Conservation (phyloP, 2,329 filamentous ascomycete species). For the Magnaporthiopsis rhizophila region DNA sequence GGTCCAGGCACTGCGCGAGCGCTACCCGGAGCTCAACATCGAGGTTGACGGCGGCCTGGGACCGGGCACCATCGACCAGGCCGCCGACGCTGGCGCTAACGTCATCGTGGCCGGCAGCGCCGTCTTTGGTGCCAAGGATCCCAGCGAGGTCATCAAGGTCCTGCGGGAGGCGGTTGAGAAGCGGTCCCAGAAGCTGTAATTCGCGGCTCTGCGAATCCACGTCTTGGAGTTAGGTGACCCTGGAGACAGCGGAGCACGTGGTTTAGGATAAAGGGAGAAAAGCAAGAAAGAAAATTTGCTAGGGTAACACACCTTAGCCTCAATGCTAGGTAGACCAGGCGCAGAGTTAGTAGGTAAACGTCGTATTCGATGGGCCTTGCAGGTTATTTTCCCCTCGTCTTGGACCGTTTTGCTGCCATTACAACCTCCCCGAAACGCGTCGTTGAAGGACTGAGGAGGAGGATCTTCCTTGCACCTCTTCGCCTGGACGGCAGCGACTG, state of each 20-base stretch:
- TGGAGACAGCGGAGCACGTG: neutral
- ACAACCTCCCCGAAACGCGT: no score
- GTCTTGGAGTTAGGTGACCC: neutral
- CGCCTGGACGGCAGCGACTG: neutral
- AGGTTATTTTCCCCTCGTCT: neutral
- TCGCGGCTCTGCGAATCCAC: neutral
- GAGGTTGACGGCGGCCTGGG: conserved; percentile 90
- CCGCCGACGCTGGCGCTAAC: conserved; percentile 91
- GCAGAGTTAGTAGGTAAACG: neutral
- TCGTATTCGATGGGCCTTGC: neutral
- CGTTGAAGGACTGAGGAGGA: no score
- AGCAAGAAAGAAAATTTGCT: neutral
- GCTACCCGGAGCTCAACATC: conserved; percentile 89
- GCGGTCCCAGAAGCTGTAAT: conserved; percentile 31
- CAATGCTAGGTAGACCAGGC: neutral
- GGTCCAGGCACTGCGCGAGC: conserved; percentile 71
- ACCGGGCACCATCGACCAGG: conserved; percentile 82
- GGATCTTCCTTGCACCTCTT: neutral
- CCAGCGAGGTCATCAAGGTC: conserved; percentile 75
- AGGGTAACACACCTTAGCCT: neutral
- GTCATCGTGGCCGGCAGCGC: conserved; percentile 96
- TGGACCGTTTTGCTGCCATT: no score
- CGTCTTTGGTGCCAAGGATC: conserved; percentile 87
- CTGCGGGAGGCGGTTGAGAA: conserved; percentile 73
- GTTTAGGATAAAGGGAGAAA: neutral